These are phyloP conservation scores for Phytophthora agathidicida DNA, from an alignment of 352 stramenopile species.

Conservation along the genomic window DNA sequence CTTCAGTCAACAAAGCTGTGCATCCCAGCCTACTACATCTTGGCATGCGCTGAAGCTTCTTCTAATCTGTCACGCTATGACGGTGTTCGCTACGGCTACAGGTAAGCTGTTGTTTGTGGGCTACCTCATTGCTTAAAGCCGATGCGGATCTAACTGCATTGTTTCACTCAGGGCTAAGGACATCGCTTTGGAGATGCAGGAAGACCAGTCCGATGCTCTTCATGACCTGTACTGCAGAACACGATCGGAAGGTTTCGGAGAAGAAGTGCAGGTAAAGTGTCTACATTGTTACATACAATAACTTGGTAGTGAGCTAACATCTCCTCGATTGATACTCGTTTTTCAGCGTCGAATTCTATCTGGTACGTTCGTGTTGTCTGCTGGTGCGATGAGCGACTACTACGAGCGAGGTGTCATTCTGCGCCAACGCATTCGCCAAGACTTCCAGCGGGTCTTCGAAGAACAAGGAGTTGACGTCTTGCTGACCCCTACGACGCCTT, in stretches of 20 bases:
- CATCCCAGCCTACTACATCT: conserved; percentile 98
- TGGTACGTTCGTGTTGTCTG: conserved; percentile 91
- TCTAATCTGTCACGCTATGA: conserved; percentile 98
- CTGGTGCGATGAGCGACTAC: conserved; percentile 88
- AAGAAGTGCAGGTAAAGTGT: conserved; percentile 93
- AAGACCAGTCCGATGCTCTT: conserved; percentile 78
- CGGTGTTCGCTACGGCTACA: conserved; percentile 92
- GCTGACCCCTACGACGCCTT: conserved; percentile 86
- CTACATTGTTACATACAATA: too few relatives aligned
- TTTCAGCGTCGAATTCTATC: conserved; percentile 87
- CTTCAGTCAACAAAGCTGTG: conserved; percentile 85
- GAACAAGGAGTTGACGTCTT: conserved; percentile 82
- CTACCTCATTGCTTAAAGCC: neutral
- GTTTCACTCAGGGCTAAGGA: conserved; percentile 54
- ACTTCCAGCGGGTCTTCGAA: conserved; percentile 69
- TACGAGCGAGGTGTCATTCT: conserved; percentile 89
- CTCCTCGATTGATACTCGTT: neutral
- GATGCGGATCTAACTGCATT: conserved; percentile 6
- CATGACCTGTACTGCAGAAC: conserved; percentile 90
- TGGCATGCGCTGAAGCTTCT: conserved; percentile 97
- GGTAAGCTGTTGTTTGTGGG: conserved; percentile 27
- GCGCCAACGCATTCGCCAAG: conserved; percentile 76
- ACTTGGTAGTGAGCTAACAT: neutral
- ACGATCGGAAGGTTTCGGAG: conserved; percentile 89
- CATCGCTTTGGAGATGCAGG: conserved; percentile 47